Conservation (phyloP, 2,329 filamentous ascomycete species). For the Drechmeria coniospora region DNA sequence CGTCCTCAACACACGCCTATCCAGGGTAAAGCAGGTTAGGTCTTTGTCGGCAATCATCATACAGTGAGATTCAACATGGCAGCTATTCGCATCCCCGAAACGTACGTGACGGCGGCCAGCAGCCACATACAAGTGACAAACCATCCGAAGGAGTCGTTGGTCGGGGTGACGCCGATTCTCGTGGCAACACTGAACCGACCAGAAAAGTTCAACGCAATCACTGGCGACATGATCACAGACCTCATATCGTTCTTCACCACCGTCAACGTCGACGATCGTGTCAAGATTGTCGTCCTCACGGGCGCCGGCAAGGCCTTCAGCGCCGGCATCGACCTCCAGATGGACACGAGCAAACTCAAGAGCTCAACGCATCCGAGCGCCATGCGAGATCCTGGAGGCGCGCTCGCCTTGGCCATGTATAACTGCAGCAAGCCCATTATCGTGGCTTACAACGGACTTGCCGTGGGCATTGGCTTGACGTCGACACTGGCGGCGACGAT, state of each 20-base stretch:
- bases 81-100: too few relatives aligned
- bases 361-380: not conserved
- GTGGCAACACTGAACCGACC: conserved; percentile 37
- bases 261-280: conserved; percentile 38
- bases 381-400: conserved; percentile 19
- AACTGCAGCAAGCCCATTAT: conserved; percentile 7
- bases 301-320: conserved; percentile 47
- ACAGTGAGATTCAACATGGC: too few relatives aligned
- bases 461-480: conserved; percentile 6
- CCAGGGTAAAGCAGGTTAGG: too few relatives aligned
- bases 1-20: too few relatives aligned
- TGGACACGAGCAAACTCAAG: conserved; percentile 1
- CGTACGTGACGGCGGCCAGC: conserved; percentile 1
- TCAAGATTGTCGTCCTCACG: conserved; percentile 44
- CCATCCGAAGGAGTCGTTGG: conserved; percentile 1
- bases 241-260: conserved; percentile 32
- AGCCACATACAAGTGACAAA: conserved; percentile 2
- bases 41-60: too few relatives aligned
- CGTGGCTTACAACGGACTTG: conserved; percentile 6
- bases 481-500: conserved; percentile 5
- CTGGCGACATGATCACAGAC: conserved; percentile 23
- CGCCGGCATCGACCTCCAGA: conserved; percentile 43
- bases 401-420: conserved; percentile 5
- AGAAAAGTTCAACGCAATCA: conserved; percentile 38
- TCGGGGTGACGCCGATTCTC: conserved; percentile 19